phyloP scores from a whole-genome alignment of 2,329 filamentous ascomycete species.

The Leptoxyphium fumago region DNA sequence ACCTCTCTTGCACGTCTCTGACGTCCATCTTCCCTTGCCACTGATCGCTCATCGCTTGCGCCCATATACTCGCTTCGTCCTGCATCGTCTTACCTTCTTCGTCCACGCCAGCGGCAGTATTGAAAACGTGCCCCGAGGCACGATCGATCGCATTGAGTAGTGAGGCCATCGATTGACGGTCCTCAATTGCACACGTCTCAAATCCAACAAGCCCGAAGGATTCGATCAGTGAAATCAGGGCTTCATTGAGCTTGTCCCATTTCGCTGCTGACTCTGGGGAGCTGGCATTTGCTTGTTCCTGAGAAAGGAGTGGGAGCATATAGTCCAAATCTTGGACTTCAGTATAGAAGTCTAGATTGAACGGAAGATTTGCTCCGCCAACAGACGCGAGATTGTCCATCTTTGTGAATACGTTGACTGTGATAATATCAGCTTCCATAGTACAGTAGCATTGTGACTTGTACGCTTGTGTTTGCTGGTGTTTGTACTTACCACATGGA shows the following conservation, averaged over 20 bases:
- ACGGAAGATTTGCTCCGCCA: constrained; percentile 66
- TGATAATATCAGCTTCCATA: too few relatives aligned
- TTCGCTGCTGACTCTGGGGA: constrained; percentile 35
- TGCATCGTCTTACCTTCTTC: constrained; percentile 35
- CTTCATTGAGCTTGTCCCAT: constrained; percentile 71
- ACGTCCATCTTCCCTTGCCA: constrained; percentile 57
- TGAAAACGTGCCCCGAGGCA: constrained; percentile 86
- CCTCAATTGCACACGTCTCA: constrained; percentile 87
- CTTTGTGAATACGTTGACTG: constrained; percentile 86
- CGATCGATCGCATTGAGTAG: constrained; percentile 79
- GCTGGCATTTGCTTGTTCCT: constrained; percentile 48
- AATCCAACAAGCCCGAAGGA: constrained; percentile 83
- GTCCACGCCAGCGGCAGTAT: constrained; percentile 77
- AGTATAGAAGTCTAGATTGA: constrained; percentile 94
- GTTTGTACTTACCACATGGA: constrained; percentile 40
- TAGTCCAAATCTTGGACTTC: constrained; percentile 89
- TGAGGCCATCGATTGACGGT: constrained; percentile 93
- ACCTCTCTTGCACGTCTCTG: constrained; percentile 84
- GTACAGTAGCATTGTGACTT: background rate
- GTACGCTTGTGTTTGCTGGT: background rate
- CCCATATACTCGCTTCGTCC: constrained; percentile 59
- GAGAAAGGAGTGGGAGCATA: constrained; percentile 63
- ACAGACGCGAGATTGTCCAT: constrained; percentile 75
- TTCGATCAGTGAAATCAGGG: constrained; percentile 74
- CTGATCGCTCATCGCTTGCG: constrained; percentile 71